Evolutionary conservation across 352 stramenopile species (phyloP).

Genomic region (Phytopythium chamaehyphon): DNA sequence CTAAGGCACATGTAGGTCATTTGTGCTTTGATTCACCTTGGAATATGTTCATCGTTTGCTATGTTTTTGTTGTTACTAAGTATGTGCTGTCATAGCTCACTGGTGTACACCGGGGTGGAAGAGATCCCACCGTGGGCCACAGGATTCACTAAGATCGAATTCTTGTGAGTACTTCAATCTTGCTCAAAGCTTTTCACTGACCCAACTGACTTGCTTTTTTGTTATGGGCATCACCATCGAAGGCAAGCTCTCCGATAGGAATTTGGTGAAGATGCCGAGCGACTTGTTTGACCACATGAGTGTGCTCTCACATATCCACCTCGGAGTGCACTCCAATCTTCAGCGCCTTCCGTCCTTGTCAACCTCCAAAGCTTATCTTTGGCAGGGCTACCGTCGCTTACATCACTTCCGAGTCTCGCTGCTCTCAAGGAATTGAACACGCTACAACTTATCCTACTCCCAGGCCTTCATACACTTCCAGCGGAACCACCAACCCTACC

Average conservation of each 20-base stretch:
- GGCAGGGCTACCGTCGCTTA: slow-evolving; percentile 6
- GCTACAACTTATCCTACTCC: slow-evolving; percentile 4
- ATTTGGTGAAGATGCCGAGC: slow-evolving; percentile 15
- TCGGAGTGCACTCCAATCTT: slow-evolving; percentile 14
- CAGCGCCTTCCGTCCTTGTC: slow-evolving; percentile 5
- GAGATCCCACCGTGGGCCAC: slow-evolving; percentile 12
- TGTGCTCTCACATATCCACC: slow-evolving; percentile 19
- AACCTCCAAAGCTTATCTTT: slow-evolving; percentile 19
- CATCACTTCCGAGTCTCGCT: slow-evolving; percentile 11
- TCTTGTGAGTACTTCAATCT: slow-evolving; percentile 14
- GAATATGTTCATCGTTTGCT: too few species aligned
- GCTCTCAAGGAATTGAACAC: slow-evolving; percentile 6
- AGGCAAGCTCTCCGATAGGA: slow-evolving; percentile 5
- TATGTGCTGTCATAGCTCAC: too few species aligned
- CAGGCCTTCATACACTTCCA: slow-evolving; percentile 5
- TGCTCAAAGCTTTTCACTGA: not conserved
- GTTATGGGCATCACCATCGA: slow-evolving; percentile 16
- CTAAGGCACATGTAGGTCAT: slow-evolving; percentile 17
- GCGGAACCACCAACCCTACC: slow-evolving; percentile 4
- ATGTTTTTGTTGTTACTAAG: too few species aligned
- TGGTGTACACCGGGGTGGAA: slow-evolving; percentile 18
- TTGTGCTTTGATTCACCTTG: not conserved
- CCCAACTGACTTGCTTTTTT: not conserved
- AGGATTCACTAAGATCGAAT: slow-evolving; percentile 17
- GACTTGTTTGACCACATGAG: slow-evolving; percentile 19